Base-by-base conservation (phyloP, 1,139 yeast species). In the Debaryomycetaceae sp. region DNA sequence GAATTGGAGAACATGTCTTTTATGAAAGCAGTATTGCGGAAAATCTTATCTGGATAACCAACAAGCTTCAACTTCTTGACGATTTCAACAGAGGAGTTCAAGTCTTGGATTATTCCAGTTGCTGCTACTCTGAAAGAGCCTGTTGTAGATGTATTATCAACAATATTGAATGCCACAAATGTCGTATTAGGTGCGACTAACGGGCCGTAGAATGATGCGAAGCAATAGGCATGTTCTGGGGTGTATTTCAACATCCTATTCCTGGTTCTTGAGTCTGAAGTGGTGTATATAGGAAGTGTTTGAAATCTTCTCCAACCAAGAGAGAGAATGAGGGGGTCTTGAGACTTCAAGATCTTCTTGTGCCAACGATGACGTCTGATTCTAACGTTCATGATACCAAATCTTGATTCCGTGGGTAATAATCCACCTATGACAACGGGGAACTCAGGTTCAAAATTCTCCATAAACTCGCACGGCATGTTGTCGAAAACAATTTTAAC, bases 351-450 rank as follows among this genome's bases (percentile, higher is more conserved):
- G 41, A 94, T 88, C 73, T 89, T 89, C 60, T 91, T 92, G 65
- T 92, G 98, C 99, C 99, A 94, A 71, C 98, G 83, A 61, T 94
- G 99, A 63, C 97, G 83, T 78, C 96, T 88, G 49, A 94, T 81
- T 67, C 98, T 82, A 39, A 88, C 96, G 59, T 87, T 92, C 71
- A 89, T 76, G 52, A 87, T 84, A 11, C 98, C 99, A 58, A 91
- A 92, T 58, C 96, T 77, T 43, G 91, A 86, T 59, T 94, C 99
- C 13, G 95, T 87, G 17, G 94, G 78, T 40, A 91, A 69, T 45
- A 94, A 71, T 4, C 98, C 98, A 43, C 99, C 99, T 52, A 94
- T 69, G 17, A 94, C 79, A 31, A 94, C 73, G 6, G 98, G 98
- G 55, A 70, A 89, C 36, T 69, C 73, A 5, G 98, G 95, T 53